A percentile compares a stretch with the other conserved stretches of the same genome.
Conservation (phyloP, 2,329 filamentous ascomycete species). For the Cercospora canescens region DNA sequence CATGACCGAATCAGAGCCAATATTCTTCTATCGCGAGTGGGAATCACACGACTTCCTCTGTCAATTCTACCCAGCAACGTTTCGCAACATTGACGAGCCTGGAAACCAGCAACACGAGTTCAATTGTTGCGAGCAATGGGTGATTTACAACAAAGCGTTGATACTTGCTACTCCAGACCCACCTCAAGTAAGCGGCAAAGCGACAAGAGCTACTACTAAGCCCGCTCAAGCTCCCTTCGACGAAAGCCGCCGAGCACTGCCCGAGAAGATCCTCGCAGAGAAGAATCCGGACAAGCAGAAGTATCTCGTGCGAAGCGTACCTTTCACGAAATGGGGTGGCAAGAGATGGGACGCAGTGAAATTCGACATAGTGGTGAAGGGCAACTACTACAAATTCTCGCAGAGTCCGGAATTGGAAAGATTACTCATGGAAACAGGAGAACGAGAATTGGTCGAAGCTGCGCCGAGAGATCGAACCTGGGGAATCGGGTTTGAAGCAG, state of each 20-base stretch:
- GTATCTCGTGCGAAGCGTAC: conserved; percentile 55
- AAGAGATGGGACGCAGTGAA: neutral
- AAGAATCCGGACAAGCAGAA: conserved; percentile 51
- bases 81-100: conserved; percentile 38
- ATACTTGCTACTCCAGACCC: neutral
- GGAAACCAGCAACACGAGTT: conserved; percentile 29
- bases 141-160: conserved; percentile 48
- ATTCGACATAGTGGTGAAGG: conserved; percentile 54
- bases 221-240: neutral
- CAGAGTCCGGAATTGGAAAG: conserved; percentile 43
- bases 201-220: neutral
- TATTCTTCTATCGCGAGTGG: conserved; percentile 42
- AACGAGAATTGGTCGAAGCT: conserved; percentile 59
- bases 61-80: conserved; percentile 60
- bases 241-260: conserved; percentile 33
- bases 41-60: conserved; percentile 58
- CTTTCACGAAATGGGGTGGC: conserved; percentile 49
- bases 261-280: conserved; percentile 52
- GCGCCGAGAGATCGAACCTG: conserved; percentile 61
- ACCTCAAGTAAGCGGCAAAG: neutral
- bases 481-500: conserved; percentile 61
- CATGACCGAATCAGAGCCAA: conserved; percentile 14
- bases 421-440: conserved; percentile 43
- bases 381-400: conserved; percentile 62
- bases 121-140: conserved; percentile 47